Percentiles rank a stretch among this genome's conserved stretches.
phyloP scores from a whole-genome alignment of 2,329 filamentous ascomycete genomes.

The Apiospora malaysiana region DNA sequence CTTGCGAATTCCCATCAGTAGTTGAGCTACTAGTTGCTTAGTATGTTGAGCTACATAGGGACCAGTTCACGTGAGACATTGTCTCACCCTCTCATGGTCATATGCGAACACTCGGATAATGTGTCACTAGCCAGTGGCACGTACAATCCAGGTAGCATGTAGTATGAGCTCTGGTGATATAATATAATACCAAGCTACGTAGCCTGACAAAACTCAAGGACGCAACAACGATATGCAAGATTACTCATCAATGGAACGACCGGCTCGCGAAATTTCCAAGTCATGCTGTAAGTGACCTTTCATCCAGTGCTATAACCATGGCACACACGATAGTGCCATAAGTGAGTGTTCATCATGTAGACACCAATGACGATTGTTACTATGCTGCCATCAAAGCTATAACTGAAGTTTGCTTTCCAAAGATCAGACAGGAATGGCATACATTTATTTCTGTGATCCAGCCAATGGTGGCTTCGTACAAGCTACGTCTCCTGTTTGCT shows the following conservation, averaged over 20 bases:
- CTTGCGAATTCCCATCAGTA: not conserved
- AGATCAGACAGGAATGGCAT: too few relatives aligned
- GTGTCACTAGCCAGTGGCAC: not conserved
- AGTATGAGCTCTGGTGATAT: too few relatives aligned
- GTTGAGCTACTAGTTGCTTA: not conserved
- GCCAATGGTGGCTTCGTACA: too few relatives aligned
- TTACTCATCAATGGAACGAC: not conserved
- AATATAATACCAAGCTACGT: not conserved
- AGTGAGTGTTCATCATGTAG: too few relatives aligned
- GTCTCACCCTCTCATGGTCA: not conserved
- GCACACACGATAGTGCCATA: too few relatives aligned
- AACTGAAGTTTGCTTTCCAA: too few relatives aligned
- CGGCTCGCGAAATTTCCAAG: not conserved
- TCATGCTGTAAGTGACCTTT: not conserved
- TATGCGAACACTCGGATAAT: not conserved
- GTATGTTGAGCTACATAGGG: not conserved
- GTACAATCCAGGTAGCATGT: not conserved
- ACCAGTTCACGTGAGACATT: not conserved
- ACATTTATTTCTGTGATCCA: too few relatives aligned
- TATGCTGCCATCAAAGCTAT: too few relatives aligned
- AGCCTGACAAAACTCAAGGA: too few relatives aligned
- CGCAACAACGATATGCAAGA: not conserved
- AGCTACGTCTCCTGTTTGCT: not conserved
- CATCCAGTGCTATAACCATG: not conserved
- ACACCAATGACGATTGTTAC: too few relatives aligned